Percentiles rank a stretch among this genome's conserved stretches.
phyloP scores from a whole-genome alignment of 805 yeast genomes.

The Yarrowia sp. region DNA sequence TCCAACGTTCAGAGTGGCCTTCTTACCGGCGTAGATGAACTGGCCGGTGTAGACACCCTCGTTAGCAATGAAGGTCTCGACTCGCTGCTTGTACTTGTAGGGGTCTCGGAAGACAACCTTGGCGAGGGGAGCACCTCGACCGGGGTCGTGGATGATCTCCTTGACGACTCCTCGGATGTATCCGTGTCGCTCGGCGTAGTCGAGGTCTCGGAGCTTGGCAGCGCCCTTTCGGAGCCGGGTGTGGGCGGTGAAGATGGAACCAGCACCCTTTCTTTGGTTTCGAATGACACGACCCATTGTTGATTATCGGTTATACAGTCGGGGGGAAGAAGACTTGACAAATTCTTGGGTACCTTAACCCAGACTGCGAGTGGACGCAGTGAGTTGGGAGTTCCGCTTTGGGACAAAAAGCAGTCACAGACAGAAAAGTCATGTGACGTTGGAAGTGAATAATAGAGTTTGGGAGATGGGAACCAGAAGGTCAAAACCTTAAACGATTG shows the following conservation, averaged over 20 bases:
- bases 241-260: slow-evolving; percentile 99
- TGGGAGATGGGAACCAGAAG: background rate
- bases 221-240: slow-evolving; percentile 99
- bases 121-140: slow-evolving; percentile 99
- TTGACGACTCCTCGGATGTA: slow-evolving; percentile 99
- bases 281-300: slow-evolving; percentile 82
- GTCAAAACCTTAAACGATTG: background rate
- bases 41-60: slow-evolving; percentile 99
- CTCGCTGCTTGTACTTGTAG: slow-evolving; percentile 97
- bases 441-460: background rate
- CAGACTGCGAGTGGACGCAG: background rate
- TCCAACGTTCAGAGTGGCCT: slow-evolving; percentile 92
- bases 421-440: slow-evolving; percentile 5
- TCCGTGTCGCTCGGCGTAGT: slow-evolving; percentile 99
- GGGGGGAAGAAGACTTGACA: slow-evolving; percentile 40
- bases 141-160: slow-evolving; percentile 99
- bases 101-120: slow-evolving; percentile 99
- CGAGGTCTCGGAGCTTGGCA: slow-evolving; percentile 99
- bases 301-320: slow-evolving; percentile 36
- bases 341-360: slow-evolving; percentile 32
- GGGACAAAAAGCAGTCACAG: slow-evolving; percentile 36
- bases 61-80: slow-evolving; percentile 98
- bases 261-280: slow-evolving; percentile 99
- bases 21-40: slow-evolving; percentile 98
- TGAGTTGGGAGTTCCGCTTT: slow-evolving; percentile 35